Conservation (phyloP, 768 basidiomycete genomes). For the Pulveroboletus sp. region DNA sequence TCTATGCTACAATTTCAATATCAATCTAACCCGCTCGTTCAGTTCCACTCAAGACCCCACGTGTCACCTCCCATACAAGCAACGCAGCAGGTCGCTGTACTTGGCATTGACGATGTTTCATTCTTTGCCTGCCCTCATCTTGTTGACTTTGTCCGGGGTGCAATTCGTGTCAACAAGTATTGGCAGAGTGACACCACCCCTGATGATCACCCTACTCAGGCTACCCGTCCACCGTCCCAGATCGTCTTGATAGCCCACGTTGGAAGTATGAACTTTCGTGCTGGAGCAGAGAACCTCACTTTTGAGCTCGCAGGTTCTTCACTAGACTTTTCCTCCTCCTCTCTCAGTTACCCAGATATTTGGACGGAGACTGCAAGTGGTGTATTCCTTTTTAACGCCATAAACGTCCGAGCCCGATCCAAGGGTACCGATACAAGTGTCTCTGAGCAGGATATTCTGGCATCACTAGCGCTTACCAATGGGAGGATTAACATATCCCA, state of each 20-base stretch:
- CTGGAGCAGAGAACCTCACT: conserved; percentile 65
- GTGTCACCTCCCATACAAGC: conserved; percentile 9
- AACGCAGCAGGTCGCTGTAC: conserved; percentile 22
- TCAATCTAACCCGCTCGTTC: conserved; percentile 10
- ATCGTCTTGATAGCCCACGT: conserved; percentile 40
- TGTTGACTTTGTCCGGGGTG: conserved; percentile 53
- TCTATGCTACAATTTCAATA: conserved; percentile 25
- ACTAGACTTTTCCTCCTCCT: conserved; percentile 20
- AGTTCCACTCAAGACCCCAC: conserved; percentile 12
- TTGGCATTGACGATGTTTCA: conserved; percentile 39
- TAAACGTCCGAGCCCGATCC: conserved; percentile 58
- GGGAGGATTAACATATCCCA: conserved; percentile 44
- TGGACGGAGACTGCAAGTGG: conserved; percentile 43
- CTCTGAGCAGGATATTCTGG: conserved; percentile 52
- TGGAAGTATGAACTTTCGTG: conserved; percentile 47
- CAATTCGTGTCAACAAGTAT: conserved; percentile 48
- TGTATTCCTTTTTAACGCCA: conserved; percentile 44
- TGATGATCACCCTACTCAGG: conserved; percentile 1
- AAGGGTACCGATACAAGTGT: conserved; percentile 34
- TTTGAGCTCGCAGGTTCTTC: conserved; percentile 51
- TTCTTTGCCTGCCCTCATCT: conserved; percentile 52
- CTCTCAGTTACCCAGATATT: conserved; percentile 9
- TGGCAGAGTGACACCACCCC: conserved; percentile 4
- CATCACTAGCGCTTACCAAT: conserved; percentile 48
- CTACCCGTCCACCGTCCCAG: conserved; percentile 13